These are phyloP conservation scores for Podospora pseudopauciseta DNA, from an alignment of 495 filamentous ascomycete genomes.

Conservation along the genomic window DNA sequence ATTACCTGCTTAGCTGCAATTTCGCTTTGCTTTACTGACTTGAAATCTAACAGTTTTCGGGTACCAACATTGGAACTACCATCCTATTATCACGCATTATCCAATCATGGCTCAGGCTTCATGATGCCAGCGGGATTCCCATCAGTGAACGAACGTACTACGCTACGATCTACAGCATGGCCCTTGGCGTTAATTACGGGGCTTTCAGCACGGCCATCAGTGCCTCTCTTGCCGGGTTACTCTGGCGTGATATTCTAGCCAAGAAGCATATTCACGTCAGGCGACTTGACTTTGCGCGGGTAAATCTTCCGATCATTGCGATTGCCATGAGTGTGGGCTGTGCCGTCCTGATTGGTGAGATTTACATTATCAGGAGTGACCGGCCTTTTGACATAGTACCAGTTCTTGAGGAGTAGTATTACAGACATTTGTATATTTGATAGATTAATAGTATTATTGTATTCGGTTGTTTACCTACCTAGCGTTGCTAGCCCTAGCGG, in stretches of 20 bases:
- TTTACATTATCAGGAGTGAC: constrained; percentile 46
- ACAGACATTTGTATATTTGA: background rate
- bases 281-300: constrained; percentile 56
- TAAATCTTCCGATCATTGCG: constrained; percentile 65
- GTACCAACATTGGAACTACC: constrained; percentile 67
- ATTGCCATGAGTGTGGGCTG: constrained; percentile 61
- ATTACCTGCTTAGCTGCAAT: background rate
- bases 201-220: constrained; percentile 65
- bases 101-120: constrained; percentile 58
- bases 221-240: constrained; percentile 60
- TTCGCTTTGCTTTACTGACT: background rate
- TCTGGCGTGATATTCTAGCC: constrained; percentile 63
- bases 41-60: constrained; percentile 52
- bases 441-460: background rate
- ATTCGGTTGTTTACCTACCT: too few species aligned
- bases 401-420: background rate
- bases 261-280: constrained; percentile 60
- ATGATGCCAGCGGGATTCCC: constrained; percentile 35
- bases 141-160: constrained; percentile 60
- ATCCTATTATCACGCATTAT: constrained; percentile 64
- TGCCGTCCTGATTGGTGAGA: constrained; percentile 54
- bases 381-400: background rate
- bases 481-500: too few species aligned
- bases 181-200: constrained; percentile 64
- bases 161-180: constrained; percentile 66